phyloP scores from a whole-genome alignment of 2,329 filamentous ascomycete species.

The Leptographium galeiforme region DNA sequence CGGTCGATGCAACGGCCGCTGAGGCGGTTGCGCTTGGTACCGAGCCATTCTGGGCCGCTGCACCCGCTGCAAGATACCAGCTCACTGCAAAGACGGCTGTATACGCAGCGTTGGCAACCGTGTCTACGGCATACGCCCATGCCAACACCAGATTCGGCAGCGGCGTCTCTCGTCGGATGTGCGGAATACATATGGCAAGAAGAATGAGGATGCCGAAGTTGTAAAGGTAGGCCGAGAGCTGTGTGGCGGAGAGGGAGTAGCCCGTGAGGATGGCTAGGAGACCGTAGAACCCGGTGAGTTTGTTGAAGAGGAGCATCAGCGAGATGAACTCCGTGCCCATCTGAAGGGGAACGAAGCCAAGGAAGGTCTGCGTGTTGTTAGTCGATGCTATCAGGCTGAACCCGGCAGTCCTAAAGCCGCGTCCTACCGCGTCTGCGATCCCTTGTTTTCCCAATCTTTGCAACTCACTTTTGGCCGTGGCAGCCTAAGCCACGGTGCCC shows the following conservation, averaged over 20 bases:
- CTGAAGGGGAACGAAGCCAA: conserved; percentile 74
- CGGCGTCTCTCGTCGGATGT: conserved; percentile 66
- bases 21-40: not conserved
- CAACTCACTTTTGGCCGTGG: conserved; percentile 16
- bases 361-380: conserved; percentile 49
- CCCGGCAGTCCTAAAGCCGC: not conserved
- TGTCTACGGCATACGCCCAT: conserved; percentile 77
- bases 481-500: conserved; percentile 13
- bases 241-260: conserved; percentile 66
- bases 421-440: not conserved
- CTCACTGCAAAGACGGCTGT: conserved; percentile 69
- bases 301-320: conserved; percentile 77
- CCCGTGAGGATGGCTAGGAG: conserved; percentile 81
- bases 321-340: conserved; percentile 78
- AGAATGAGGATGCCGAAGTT: conserved; percentile 58
- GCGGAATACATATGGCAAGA: conserved; percentile 58
- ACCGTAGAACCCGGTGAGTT: conserved; percentile 81
- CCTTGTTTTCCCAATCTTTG: not conserved
- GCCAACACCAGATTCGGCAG: conserved; percentile 71
- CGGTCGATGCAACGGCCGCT: not conserved
- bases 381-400: too few species aligned
- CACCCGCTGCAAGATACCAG: conserved; percentile 53
- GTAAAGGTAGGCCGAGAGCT: conserved; percentile 87
- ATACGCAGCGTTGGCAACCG: conserved; percentile 66
- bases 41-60: not conserved